phyloP scores from a whole-genome alignment of 2,329 filamentous ascomycete species.

The Mycocentrospora acerina region DNA sequence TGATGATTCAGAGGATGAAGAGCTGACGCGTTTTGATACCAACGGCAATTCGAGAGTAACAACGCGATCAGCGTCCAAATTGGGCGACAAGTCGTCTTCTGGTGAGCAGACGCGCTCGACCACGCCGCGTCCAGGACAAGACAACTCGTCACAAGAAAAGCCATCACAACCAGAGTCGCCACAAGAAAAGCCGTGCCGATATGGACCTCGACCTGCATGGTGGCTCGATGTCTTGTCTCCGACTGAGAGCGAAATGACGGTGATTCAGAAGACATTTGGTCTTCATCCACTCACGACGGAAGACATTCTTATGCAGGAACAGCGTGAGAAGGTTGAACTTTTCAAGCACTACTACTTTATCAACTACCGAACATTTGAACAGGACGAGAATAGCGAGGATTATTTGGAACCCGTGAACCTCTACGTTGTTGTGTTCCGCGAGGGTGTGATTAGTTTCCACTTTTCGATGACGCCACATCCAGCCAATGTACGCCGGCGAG shows the following conservation, averaged over 20 bases:
- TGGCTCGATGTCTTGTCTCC: conserved; percentile 93
- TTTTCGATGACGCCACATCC: conserved; percentile 95
- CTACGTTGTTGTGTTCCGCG: conserved; percentile 94
- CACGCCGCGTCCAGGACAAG: conserved; percentile 56
- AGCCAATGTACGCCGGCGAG: conserved; percentile 89
- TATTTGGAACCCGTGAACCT: conserved; percentile 96
- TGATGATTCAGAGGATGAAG: conserved; percentile 64
- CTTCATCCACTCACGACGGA: conserved; percentile 95
- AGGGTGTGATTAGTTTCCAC: conserved; percentile 94
- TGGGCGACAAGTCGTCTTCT: conserved; percentile 40
- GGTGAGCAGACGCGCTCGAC: conserved; percentile 50
- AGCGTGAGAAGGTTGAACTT: conserved; percentile 95
- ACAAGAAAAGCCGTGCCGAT: conserved; percentile 42
- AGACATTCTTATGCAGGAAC: conserved; percentile 96
- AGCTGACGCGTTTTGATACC: conserved; percentile 18
- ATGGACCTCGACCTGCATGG: conserved; percentile 86
- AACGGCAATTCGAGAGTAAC: conserved; percentile 32
- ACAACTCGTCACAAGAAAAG: conserved; percentile 17
- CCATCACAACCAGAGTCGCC: conserved; percentile 16
- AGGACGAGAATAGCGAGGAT: conserved; percentile 84
- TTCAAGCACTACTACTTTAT: conserved; percentile 99
- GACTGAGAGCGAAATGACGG: conserved; percentile 93
- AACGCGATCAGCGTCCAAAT: conserved; percentile 24
- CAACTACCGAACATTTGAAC: conserved; percentile 97
- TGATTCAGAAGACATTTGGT: conserved; percentile 86